Conservation (phyloP, 495 filamentous ascomycete genomes). For the Trichoderma virens region DNA sequence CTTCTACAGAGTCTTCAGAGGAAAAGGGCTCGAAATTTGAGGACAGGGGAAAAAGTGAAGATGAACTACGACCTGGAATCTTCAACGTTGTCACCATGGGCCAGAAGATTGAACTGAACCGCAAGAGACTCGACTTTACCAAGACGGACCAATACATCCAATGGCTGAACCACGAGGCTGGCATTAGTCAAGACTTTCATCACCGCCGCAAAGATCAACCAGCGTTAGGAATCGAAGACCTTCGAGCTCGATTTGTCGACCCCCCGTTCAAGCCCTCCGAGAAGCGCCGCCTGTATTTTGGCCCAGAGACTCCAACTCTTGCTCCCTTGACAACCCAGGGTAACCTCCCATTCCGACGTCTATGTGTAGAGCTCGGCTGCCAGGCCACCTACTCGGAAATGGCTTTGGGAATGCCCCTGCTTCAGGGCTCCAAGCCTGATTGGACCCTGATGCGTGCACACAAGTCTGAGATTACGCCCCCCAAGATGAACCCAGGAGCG, state of each 20-base stretch:
- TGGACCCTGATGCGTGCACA: slow-evolving; percentile 94
- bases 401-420: slow-evolving; percentile 83
- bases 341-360: slow-evolving; percentile 90
- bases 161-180: slow-evolving; percentile 59
- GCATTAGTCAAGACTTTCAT: slow-evolving; percentile 37
- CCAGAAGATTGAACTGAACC: slow-evolving; percentile 61
- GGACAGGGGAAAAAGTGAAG: slow-evolving; percentile 20
- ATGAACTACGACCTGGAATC: slow-evolving; percentile 43
- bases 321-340: slow-evolving; percentile 88
- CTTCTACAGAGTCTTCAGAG: slow-evolving; percentile 13
- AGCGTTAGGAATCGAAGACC: slow-evolving; percentile 46
- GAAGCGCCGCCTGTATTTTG: slow-evolving; percentile 88
- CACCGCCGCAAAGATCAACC: slow-evolving; percentile 33
- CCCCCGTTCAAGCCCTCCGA: slow-evolving; percentile 84
- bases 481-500: slow-evolving; percentile 42
- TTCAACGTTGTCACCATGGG: slow-evolving; percentile 63
- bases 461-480: slow-evolving; percentile 65
- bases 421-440: slow-evolving; percentile 86
- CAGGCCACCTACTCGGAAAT: slow-evolving; percentile 97
- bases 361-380: slow-evolving; percentile 85
- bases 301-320: slow-evolving; percentile 81
- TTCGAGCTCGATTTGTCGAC: slow-evolving; percentile 70
- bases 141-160: slow-evolving; percentile 68
- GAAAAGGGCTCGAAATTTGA: background rate
- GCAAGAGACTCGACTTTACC: slow-evolving; percentile 54